These are phyloP conservation scores for Myxozyma sirexii DNA, from an alignment of 805 yeast species.

Conservation along the genomic window DNA sequence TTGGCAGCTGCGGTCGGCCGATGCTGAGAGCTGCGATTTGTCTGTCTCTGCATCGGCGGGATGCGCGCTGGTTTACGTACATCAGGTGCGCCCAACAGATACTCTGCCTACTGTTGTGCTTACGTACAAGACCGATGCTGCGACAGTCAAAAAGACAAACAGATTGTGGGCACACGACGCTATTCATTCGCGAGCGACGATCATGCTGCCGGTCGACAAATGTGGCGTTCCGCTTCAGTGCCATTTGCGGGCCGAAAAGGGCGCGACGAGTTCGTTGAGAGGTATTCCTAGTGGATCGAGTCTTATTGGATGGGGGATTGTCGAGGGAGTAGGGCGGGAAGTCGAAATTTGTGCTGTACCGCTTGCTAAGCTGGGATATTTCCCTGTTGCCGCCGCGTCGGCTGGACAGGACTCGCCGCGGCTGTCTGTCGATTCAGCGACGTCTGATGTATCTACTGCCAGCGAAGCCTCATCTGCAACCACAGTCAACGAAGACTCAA, in stretches of 20 bases:
- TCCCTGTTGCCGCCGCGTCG: conserved; percentile 6
- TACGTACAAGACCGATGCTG: conserved; percentile 29
- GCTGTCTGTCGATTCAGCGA: conserved; percentile 10
- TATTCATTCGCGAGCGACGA: conserved; percentile 33
- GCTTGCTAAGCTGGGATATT: conserved; percentile 14
- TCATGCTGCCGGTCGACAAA: conserved; percentile 33
- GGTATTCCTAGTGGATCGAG: conserved; percentile 15
- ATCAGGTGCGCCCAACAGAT: conserved; percentile 30
- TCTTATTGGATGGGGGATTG: conserved; percentile 23
- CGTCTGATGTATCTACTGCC: not conserved
- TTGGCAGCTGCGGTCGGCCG: conserved; percentile 22
- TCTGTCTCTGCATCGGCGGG: conserved; percentile 9
- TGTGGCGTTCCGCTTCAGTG: conserved; percentile 26
- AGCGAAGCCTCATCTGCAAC: conserved; percentile 2
- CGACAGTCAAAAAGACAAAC: conserved; percentile 29
- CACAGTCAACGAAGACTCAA: not conserved
- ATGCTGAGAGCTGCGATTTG: not conserved
- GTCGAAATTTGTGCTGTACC: conserved; percentile 29
- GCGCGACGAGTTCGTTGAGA: not conserved
- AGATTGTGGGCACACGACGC: conserved; percentile 35
- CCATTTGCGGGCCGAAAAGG: conserved; percentile 18
- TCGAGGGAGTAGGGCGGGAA: conserved; percentile 21
- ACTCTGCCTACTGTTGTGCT: conserved; percentile 34
- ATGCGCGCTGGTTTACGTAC: conserved; percentile 32
- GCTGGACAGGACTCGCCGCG: not conserved